A percentile compares a stretch with the other conserved stretches of the same genome.
Conservation (phyloP, 768 basidiomycete species). For the Pluteus cervinus region DNA sequence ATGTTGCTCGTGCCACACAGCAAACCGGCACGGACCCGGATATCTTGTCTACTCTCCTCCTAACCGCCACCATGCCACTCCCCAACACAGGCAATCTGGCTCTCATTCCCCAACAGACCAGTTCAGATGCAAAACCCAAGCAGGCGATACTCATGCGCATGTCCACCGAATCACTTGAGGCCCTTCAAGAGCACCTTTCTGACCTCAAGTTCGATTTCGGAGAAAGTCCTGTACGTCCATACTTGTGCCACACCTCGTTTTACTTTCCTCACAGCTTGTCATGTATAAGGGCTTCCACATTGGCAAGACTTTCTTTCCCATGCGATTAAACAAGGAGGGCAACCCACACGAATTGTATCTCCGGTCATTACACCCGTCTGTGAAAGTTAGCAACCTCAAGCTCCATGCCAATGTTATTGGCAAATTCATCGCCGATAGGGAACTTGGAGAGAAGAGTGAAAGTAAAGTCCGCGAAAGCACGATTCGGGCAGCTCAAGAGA, state of each 20-base stretch:
- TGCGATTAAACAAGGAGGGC: slow-evolving; percentile 48
- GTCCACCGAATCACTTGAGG: slow-evolving; percentile 67
- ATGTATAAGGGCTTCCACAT: slow-evolving; percentile 55
- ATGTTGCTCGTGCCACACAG: no score
- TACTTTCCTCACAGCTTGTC: slow-evolving; percentile 6
- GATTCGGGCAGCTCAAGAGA: slow-evolving; percentile 34
- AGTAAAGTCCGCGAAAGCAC: slow-evolving; percentile 42
- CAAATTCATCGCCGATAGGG: slow-evolving; percentile 61
- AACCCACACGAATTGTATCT: slow-evolving; percentile 69
- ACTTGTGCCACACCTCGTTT: background rate
- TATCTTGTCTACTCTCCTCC: no score
- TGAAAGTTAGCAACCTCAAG: slow-evolving; percentile 61
- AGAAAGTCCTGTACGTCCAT: slow-evolving; percentile 44
- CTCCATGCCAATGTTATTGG: slow-evolving; percentile 71
- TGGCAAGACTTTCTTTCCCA: slow-evolving; percentile 57
- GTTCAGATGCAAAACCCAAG: slow-evolving; percentile 52
- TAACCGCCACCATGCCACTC: slow-evolving; percentile 52
- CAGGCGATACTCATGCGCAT: slow-evolving; percentile 72
- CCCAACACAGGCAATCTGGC: slow-evolving; percentile 48
- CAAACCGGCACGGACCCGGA: no score
- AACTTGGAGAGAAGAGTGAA: slow-evolving; percentile 43
- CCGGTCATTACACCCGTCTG: slow-evolving; percentile 49
- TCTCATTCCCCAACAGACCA: slow-evolving; percentile 52
- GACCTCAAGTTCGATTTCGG: slow-evolving; percentile 60
- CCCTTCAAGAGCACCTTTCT: slow-evolving; percentile 48